Evolutionary conservation across 441 rosid genomes (phyloP).

Genomic region (Raphanus hybrid): DNA sequence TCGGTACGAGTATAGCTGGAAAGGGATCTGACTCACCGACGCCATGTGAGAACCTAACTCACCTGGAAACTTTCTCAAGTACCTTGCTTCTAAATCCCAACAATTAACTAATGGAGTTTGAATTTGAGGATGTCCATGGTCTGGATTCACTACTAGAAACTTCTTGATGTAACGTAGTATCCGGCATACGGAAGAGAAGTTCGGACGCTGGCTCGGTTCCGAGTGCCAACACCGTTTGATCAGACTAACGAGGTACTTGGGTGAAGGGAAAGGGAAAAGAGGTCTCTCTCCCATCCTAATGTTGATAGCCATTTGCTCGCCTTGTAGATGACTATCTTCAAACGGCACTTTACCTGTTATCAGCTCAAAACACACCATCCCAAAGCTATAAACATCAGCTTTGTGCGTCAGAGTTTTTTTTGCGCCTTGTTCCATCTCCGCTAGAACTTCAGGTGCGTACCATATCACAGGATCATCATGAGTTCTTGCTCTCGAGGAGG

Average conservation of each 20-base stretch:
- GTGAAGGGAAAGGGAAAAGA: constrained; percentile 73
- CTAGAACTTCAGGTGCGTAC: constrained; percentile 88
- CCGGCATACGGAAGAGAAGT: constrained; percentile 78
- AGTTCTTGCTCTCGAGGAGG: too few species aligned
- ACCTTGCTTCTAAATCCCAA: constrained; percentile 33
- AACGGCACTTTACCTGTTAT: constrained; percentile 87
- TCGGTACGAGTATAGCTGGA: too few species aligned
- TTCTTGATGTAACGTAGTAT: constrained; percentile 71
- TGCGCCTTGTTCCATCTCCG: constrained; percentile 55
- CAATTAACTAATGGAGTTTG: constrained; percentile 63
- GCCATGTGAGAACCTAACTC: too few species aligned
- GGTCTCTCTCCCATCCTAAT: constrained; percentile 92
- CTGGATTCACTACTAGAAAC: constrained; percentile 67
- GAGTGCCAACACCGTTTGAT: constrained; percentile 85
- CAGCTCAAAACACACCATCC: constrained; percentile 87
- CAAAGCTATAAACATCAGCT: constrained; percentile 91
- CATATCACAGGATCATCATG: constrained; percentile 59
- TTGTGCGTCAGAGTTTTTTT: constrained; percentile 52
- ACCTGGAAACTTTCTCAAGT: constrained; percentile 41
- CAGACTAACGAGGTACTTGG: constrained; percentile 71
- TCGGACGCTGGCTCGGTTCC: constrained; percentile 69
- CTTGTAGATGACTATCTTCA: constrained; percentile 91
- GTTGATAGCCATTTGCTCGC: constrained; percentile 73
- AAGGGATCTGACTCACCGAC: too few species aligned
- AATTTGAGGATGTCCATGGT: constrained; percentile 54